Evolutionary conservation across 371 early-diverging fungal genomes (phyloP), one percentile per base, ranked within the genome.

Genomic region (Mortierella sp.): DNA sequence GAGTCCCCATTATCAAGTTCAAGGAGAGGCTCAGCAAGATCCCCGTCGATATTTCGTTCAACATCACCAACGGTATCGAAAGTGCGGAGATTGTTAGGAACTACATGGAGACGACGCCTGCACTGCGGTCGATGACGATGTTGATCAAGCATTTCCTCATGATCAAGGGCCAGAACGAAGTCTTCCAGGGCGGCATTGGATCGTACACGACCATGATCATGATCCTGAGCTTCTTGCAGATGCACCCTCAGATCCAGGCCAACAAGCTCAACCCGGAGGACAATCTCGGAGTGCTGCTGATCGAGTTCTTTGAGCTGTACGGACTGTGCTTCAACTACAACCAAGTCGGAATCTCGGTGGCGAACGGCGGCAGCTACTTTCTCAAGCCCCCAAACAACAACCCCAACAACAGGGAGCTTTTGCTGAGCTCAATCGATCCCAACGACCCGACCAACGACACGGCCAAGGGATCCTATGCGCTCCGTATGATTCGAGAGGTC

Each of bases 231-330:
- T 97, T 99, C 81, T 86, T 99, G 51, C 97, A 96, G 93, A 90
- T 95, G 89, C 99, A 99, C 85, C 99, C 99, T 0, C 88, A 92
- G 48, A 79, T 99, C 0, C 93, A 91, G 78, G 83, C 91, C 5
- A 91, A 94, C 11, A 83, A 88, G 8, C 94, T 98, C 14, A 84
- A 91, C 11, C 89, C 96, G 0, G 73, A 90, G 70, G 91, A 96
- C n/a, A 99, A 99, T 88, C 79, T 99, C 12, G 99, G 98, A 16
- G 90, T 94, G 1, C 87, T 99, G n/a, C 80, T 99, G 51, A 81
- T 99, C 24, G 99, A 99, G 83, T 97, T 99, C 77, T 93, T 99
- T 46, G 97, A 99, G 82, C 90, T 98, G 27, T 99, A 98, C 85
- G 99, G 99, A 8, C 82, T 88, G n/a, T 82, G 90, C 10, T 97